phyloP scores from a whole-genome alignment of 108 stramenopile species.

The Cyclostephanos tholiformis region DNA sequence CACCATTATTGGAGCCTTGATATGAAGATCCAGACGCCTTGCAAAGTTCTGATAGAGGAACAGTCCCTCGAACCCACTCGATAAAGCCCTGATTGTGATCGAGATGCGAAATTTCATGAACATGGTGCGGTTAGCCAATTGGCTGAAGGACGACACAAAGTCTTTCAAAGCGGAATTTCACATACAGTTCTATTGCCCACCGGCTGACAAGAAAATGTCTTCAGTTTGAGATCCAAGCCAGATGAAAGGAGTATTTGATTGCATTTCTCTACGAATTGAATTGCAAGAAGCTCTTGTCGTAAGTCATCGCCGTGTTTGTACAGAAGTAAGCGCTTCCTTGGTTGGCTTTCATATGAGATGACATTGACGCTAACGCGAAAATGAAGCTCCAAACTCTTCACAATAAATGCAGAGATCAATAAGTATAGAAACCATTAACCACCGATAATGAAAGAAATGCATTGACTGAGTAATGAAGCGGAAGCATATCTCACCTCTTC shows the following conservation, averaged over 20 bases:
- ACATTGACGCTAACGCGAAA: conserved; percentile 56
- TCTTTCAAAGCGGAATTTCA: background rate
- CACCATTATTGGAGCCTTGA: conserved; percentile 51
- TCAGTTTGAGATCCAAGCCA: conserved; percentile 81
- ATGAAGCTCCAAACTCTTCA: conserved; percentile 57
- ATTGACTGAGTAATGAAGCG: background rate
- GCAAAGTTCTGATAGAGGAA: conserved; percentile 84
- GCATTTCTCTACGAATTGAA: conserved; percentile 80
- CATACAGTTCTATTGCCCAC: conserved; percentile 54
- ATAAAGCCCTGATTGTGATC: conserved; percentile 64
- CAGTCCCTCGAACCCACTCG: conserved; percentile 85
- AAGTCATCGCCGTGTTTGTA: conserved; percentile 91
- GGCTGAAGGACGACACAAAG: background rate
- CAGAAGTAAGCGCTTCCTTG: conserved; percentile 67
- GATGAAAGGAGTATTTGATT: conserved; percentile 71
- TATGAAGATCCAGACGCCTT: conserved; percentile 46
- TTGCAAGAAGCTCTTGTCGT: conserved; percentile 84
- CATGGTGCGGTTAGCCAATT: background rate
- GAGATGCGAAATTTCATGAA: background rate
- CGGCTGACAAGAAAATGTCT: conserved; percentile 81
- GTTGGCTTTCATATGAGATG: conserved; percentile 32
- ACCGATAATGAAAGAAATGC: background rate
- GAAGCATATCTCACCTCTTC: conserved; percentile 28
- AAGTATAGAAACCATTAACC: no score
- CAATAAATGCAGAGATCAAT: background rate